A percentile compares a stretch with the other conserved stretches of the same genome.
These are phyloP conservation scores for Bolboschoenoplectus hybrid DNA, from an alignment of 202 grass and related monocot species.

Conservation along the genomic window DNA sequence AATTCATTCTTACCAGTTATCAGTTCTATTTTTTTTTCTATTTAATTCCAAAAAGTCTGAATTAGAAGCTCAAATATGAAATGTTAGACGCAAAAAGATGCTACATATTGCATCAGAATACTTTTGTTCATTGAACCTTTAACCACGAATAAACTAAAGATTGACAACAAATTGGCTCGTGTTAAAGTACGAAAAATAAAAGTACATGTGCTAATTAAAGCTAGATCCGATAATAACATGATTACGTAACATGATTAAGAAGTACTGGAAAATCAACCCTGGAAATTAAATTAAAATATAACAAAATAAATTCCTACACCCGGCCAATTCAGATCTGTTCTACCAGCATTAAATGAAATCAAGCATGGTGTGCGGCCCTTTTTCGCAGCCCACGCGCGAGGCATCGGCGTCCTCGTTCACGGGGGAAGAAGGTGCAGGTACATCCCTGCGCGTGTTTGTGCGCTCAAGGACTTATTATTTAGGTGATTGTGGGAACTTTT, in stretches of 20 bases:
- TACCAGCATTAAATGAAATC: not conserved
- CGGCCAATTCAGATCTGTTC: not conserved
- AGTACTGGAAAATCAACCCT: not conserved
- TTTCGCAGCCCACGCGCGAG: too few relatives aligned
- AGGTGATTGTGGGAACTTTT: too few relatives aligned
- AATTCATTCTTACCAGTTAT: not conserved
- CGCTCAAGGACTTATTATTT: too few relatives aligned
- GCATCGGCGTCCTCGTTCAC: too few relatives aligned
- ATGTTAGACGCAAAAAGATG: not conserved
- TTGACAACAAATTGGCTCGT: not conserved
- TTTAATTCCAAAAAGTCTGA: not conserved
- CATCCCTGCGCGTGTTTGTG: too few relatives aligned
- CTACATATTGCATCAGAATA: not conserved
- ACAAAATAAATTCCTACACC: not conserved
- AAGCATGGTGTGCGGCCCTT: too few relatives aligned
- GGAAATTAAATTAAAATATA: not conserved
- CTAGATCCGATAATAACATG: not conserved
- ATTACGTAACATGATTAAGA: not conserved
- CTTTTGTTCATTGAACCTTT: not conserved
- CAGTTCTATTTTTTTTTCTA: not conserved
- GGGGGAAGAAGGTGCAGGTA: too few relatives aligned
- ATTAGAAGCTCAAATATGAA: not conserved
- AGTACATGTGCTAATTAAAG: not conserved
- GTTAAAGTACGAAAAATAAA: not conserved
- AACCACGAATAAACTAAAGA: not conserved